Base-by-base conservation (phyloP, 1,139 yeast species). In the Diutina rugosa region DNA sequence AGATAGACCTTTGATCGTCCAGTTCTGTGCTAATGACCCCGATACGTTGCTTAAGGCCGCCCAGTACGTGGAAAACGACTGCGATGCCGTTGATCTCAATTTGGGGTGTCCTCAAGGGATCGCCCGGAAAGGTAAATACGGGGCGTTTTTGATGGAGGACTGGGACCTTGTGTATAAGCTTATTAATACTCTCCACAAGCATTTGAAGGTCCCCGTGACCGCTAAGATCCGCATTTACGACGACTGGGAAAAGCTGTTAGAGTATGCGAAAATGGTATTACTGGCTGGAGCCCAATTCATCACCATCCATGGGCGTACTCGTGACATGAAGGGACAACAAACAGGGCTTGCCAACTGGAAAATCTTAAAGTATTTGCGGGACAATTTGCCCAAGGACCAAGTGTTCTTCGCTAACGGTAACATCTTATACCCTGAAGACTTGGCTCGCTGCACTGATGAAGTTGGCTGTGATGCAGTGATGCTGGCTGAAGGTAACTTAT, bases 31-130 rank as follows among this genome's bases (percentile, higher is more conserved):
- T 8, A 95, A 95, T 67, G 96, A 93, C 64, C 93, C 97, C 0
- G 95, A 89, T 6, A 83, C 83, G 62, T 73, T 91, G 48, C 70
- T 90, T n/a, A 70, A 78, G 56, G 97, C 97, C 1, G 97, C 97
- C 0, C 77, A 79, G 61, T 71, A 76, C n/a, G 93, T 90, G 4
- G 87, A 85, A 62, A 87, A 85, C 58, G 78, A 81, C 62, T 91
- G 97, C 70, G 99, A 93, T 72, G 99, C 98, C 0, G 95, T 93
- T 16, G 99, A 93, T 70, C 77, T 93, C 61, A 93, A 93, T 65
- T 75, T 95, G 59, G 99, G 99, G 0, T 95, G 99, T 68, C 99
- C 99, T 0, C 99, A 95, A 70, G 97, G 97, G 0, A 95, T 95
- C 59, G 99, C 99, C 0, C 81, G 80, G 60, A 88, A 90, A 68